phyloP scores from a whole-genome alignment of 768 basidiomycete species.

The Chiua virens region DNA sequence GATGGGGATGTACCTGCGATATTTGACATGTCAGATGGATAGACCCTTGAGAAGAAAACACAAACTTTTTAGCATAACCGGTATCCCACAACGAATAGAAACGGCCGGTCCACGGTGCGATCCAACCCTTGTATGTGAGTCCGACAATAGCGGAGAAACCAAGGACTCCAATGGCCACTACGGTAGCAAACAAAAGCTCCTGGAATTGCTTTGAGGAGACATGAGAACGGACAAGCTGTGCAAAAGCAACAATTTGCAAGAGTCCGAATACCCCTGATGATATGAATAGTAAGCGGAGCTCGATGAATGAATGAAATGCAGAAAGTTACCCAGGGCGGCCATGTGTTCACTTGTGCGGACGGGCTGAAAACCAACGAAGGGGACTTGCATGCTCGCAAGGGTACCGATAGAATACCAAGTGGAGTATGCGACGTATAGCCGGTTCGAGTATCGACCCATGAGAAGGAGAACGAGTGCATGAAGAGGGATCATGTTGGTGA shows the following conservation, averaged over 20 bases:
- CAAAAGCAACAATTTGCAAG: conserved; percentile 93
- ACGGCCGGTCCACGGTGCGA: conserved; percentile 99
- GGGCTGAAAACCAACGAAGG: conserved; percentile 99
- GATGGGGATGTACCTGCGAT: conserved; percentile 83
- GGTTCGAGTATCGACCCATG: conserved; percentile 93
- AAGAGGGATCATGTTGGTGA: conserved; percentile 99
- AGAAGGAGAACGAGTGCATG: conserved; percentile 93
- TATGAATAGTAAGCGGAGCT: conserved; percentile 7
- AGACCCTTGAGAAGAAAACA: neutral
- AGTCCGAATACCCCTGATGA: conserved; percentile 87
- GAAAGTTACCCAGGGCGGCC: conserved; percentile 80
- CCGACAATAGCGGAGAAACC: conserved; percentile 72
- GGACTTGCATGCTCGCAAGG: conserved; percentile 97
- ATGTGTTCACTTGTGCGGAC: conserved; percentile 97
- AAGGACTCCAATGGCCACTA: conserved; percentile 67
- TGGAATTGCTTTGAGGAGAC: conserved; percentile 93
- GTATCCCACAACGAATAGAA: conserved; percentile 99
- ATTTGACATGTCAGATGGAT: neutral
- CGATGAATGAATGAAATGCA: neutral
- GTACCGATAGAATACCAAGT: conserved; percentile 99
- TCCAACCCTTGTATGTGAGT: conserved; percentile 91
- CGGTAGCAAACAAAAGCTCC: conserved; percentile 66
- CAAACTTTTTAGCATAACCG: conserved; percentile 95
- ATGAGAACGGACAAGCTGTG: conserved; percentile 84
- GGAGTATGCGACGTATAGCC: conserved; percentile 93